Base-by-base conservation (phyloP, 1,139 yeast genomes). In the Candida tunisiensis region DNA sequence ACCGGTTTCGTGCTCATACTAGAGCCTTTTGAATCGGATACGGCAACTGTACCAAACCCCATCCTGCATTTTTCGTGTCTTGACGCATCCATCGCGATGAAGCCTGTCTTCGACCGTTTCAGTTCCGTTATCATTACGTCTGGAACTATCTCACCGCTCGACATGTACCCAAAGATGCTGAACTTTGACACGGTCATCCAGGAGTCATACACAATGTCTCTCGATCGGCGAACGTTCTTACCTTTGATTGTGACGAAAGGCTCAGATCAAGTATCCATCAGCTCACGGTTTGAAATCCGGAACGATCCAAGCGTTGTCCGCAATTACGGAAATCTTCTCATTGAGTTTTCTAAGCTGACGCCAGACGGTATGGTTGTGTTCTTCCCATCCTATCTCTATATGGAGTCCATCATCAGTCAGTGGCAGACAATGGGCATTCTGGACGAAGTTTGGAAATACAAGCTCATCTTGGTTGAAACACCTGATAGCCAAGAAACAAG, bases 401-500 rank as follows among this genome's bases (percentile, higher is more conserved):
- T 88, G 98, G 99, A 88, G 51, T 78, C 93, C 41, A 88, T 88
- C 43, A 88, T 85, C 26, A 79, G 94, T 3, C 85, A 82, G 79
- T 88, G 98, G 98, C 98, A 88, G 53, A 73, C 73, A 14, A 88
- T 88, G 95, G 96, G 98, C 27, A 88, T 88, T 23, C 56, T 88
- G 39, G 98, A 88, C 50, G 96, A 91, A 49, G 96, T 91, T 8
- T 91, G 98, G 98, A 85, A 88, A 50, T 83, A 88, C 49, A 88
- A 88, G 48, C 62, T 88, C 38, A 85, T 88, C 39, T 57, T 88
- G 24, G 96, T 91, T n/a, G 99, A 88, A 51, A 88, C 99, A 0
- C 99, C 99, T 0, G 99, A 88, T 65, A 93, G 95, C 1, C 99
- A 91, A 50, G 99, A 91, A 50, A 88, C 99, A 0, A 77, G 94